Evolutionary conservation across 768 basidiomycete genomes (phyloP).

Genomic region (Agaricus blazei): DNA sequence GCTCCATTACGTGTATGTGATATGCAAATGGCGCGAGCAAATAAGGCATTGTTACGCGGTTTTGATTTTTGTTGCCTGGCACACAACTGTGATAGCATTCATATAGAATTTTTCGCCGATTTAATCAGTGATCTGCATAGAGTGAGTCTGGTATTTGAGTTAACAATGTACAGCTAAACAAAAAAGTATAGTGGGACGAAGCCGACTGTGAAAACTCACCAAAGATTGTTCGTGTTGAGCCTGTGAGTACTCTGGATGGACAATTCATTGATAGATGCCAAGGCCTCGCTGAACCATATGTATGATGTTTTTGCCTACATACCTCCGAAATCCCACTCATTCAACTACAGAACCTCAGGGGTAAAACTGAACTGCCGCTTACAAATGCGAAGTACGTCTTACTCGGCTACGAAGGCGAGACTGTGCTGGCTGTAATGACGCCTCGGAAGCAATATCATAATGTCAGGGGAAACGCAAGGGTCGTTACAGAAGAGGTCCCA

Average conservation of each 20-base stretch:
- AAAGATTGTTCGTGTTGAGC: not conserved
- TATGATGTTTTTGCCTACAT: not conserved
- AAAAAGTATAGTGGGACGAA: not conserved
- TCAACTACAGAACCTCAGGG: not conserved
- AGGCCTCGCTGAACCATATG: not conserved
- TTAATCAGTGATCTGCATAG: too few relatives aligned
- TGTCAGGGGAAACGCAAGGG: too few relatives aligned
- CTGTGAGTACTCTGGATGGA: not conserved
- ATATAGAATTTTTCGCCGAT: not conserved
- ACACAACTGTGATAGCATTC: not conserved
- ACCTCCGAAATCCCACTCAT: not conserved
- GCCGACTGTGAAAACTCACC: not conserved
- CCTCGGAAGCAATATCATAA: not conserved
- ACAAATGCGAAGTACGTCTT: too few relatives aligned
- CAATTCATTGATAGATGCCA: not conserved
- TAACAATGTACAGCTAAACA: too few relatives aligned
- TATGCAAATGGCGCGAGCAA: too few relatives aligned
- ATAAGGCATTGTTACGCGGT: too few relatives aligned
- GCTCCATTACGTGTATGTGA: too few relatives aligned
- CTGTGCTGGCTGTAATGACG: not conserved
- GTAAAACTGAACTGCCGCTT: not conserved
- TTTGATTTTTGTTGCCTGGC: too few relatives aligned
- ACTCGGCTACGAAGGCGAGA: not conserved
- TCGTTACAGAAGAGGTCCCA: too few relatives aligned
- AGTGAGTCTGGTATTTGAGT: too few relatives aligned